Evolutionary conservation across 2,329 filamentous ascomycete species (phyloP), one percentile per base, ranked within the genome.

Genomic region (Nothophoma quercina): DNA sequence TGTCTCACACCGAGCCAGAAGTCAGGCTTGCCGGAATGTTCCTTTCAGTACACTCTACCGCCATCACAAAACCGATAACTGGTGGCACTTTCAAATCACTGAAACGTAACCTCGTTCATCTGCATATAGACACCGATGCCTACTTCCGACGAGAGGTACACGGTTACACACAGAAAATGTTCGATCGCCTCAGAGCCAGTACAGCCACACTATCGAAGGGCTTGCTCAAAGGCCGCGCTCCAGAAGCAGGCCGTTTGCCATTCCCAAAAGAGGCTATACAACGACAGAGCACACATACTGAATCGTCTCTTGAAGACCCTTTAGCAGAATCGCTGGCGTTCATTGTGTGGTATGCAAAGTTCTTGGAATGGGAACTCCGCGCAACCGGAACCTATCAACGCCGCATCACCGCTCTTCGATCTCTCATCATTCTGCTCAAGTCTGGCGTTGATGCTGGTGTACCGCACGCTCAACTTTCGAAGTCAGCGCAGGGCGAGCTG

Each of bases 351-450:
- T 96, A 93, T 67, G 64, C 90, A 1, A 67, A 76, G 1, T 95
- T 96, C 60, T 73, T 97, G 5, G 81, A 85, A 45, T 77, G 79
- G 29, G 92, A 98, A 64, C 77, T 99, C 18, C 83, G 85, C 2
- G 87, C 92, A 2, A 93, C 89, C 1, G 86, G 90, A 13, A 95
- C 93, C 9, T 99, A 98, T 68, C 93, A 96, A 69, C 85, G 92
- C 6, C 93, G 96, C 62, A 89, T 93, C 38, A 90, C 89, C 2
- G 86, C 91, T 2, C 74, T 98, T 5, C 91, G 88, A 65, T 86
- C 88, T 1, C 75, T 93, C 22, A 79, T 78, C 0, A 81, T 88
- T 44, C 77, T 93, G n/a, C 74, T 92, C 5, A 84, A 84, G 52
- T 85, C 88, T 33, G 88, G 89, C 22, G 77, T 88, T n/a, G 88